phyloP scores from a whole-genome alignment of 352 stramenopile genomes.

The Phytophthora constricta region DNA sequence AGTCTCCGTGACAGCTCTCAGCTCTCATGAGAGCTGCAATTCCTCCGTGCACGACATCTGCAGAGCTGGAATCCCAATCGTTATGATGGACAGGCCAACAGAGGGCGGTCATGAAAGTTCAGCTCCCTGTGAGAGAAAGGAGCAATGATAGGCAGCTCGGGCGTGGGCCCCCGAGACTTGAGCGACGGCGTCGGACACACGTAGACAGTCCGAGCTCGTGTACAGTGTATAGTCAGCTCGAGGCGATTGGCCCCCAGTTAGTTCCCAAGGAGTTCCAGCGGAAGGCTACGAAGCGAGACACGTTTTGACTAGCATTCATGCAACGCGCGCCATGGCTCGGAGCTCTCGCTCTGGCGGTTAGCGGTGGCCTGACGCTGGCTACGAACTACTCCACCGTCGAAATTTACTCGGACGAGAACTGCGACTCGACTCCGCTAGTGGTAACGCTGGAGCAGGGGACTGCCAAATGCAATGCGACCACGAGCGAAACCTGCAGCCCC shows the following conservation, averaged over 20 bases:
- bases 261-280: conserved; percentile 22
- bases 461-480: conserved; percentile 12
- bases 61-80: conserved; percentile 27
- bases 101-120: conserved; percentile 41
- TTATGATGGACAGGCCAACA: conserved; percentile 29
- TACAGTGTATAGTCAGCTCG: conserved; percentile 30
- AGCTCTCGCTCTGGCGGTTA: conserved; percentile 30
- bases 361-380: conserved; percentile 14
- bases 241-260: conserved; percentile 16
- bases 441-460: conserved; percentile 37
- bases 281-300: conserved; percentile 23
- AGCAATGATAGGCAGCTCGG: conserved; percentile 25
- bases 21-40: too few species aligned
- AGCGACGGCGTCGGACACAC: conserved; percentile 3
- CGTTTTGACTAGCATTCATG: conserved; percentile 29
- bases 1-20: too few species aligned
- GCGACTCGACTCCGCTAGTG: conserved; percentile 37
- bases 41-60: conserved; percentile 37
- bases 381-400: conserved; percentile 40
- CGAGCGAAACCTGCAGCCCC: conserved; percentile 31
- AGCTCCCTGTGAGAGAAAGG: conserved; percentile 39
- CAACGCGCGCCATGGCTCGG: conserved; percentile 34
- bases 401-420: conserved; percentile 47
- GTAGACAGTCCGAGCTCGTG: conserved; percentile 33
- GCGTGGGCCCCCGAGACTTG: too few species aligned